These are phyloP conservation scores for Fusarium sp. DNA, from an alignment of 2,329 filamentous ascomycete species.

Conservation along the genomic window DNA sequence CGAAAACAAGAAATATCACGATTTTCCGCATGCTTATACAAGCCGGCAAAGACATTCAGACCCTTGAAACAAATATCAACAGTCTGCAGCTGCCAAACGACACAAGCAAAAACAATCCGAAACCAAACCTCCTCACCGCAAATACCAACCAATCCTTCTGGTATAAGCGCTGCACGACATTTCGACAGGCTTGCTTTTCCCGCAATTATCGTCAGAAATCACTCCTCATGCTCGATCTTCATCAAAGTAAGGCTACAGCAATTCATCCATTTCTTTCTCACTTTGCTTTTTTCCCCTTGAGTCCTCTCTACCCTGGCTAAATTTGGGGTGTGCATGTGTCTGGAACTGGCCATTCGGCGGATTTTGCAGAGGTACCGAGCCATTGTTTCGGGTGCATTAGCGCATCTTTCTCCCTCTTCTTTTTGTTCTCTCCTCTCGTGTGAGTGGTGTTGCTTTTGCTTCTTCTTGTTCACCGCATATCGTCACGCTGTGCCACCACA, in stretches of 20 bases:
- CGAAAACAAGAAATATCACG: neutral
- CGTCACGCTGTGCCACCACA: constrained; percentile 11
- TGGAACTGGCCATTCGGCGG: constrained; percentile 17
- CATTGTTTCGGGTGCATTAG: constrained; percentile 45
- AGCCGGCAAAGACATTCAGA: neutral
- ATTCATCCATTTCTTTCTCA: neutral
- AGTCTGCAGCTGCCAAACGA: neutral
- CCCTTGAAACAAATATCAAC: neutral
- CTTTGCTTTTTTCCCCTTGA: neutral
- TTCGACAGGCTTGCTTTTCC: constrained; percentile 23
- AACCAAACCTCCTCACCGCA: neutral
- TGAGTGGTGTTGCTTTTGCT: neutral
- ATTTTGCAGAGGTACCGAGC: constrained; percentile 32
- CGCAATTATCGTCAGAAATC: constrained; percentile 17
- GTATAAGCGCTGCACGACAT: constrained; percentile 8
- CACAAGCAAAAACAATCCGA: neutral
- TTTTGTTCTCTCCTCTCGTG: neutral
- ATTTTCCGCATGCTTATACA: neutral
- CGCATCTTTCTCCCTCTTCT: neutral
- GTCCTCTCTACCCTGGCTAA: neutral
- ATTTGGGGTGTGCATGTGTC: constrained; percentile 3
- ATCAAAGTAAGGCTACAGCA: too few species aligned
- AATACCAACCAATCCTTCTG: neutral
- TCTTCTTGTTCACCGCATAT: constrained; percentile 24
- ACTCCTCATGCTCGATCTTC: neutral